A percentile compares a stretch with the other conserved stretches of the same genome.
Evolutionary conservation across 495 filamentous ascomycete species (phyloP).

Genomic region (Aspergillus cavernicola): DNA sequence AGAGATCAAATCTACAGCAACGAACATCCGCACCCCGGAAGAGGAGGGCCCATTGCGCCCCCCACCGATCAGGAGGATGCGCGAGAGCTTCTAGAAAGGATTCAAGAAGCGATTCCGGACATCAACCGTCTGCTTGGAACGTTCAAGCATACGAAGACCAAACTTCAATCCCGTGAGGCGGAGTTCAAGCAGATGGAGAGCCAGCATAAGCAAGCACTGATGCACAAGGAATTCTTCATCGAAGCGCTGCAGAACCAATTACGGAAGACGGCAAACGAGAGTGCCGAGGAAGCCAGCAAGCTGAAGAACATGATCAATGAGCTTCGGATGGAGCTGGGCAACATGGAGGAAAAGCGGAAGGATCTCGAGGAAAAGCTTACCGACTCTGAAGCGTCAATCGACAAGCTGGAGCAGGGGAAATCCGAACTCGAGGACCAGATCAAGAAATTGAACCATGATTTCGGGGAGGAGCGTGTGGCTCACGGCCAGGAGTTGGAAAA

Average conservation of each 20-base stretch:
- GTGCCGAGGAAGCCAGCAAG: constrained; percentile 43
- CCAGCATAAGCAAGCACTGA: constrained; percentile 44
- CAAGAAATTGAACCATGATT: constrained; percentile 44
- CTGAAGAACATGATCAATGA: constrained; percentile 48
- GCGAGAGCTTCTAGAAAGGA: constrained; percentile 42
- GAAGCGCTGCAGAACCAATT: constrained; percentile 50
- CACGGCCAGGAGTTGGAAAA: constrained; percentile 37
- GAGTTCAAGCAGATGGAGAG: constrained; percentile 45
- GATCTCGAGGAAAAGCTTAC: constrained; percentile 45
- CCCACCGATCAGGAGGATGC: constrained; percentile 38
- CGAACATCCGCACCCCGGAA: constrained; percentile 23
- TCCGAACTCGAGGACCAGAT: constrained; percentile 49
- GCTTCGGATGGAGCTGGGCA: constrained; percentile 53
- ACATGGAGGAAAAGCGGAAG: constrained; percentile 53
- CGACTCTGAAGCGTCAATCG: constrained; percentile 37
- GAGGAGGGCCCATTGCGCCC: constrained; percentile 23
- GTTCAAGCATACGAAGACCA: constrained; percentile 43
- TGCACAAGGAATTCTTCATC: constrained; percentile 53
- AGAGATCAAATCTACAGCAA: constrained; percentile 25
- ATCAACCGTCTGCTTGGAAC: constrained; percentile 44
- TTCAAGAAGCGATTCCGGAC: constrained; percentile 49
- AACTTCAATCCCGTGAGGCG: constrained; percentile 40
- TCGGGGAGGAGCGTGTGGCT: constrained; percentile 37
- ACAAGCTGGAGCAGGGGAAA: constrained; percentile 37
- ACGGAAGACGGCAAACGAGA: constrained; percentile 49